Percentiles rank a stretch among this genome's conserved stretches.
phyloP scores from a whole-genome alignment of 139 green algal species.

The Tetradesmus obliquus region DNA sequence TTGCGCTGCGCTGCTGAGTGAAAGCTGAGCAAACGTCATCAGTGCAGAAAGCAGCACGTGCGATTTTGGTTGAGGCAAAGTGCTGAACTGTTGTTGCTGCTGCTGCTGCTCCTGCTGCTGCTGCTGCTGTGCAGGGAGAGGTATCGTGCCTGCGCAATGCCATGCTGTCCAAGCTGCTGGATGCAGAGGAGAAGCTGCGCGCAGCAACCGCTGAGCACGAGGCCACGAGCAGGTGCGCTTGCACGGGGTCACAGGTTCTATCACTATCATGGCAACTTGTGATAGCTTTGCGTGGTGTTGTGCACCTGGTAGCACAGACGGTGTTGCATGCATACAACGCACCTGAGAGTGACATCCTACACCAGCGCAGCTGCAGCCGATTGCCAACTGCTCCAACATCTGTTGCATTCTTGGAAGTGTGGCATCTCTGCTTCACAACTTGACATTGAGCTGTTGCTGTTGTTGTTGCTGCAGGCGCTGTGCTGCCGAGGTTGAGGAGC shows the following conservation, averaged over 20 bases:
- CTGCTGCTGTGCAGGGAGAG: conserved; percentile 34
- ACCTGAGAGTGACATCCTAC: not conserved
- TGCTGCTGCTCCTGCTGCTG: not conserved
- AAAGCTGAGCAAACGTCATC: not conserved
- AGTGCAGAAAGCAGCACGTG: too few relatives aligned
- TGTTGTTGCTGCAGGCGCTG: conserved; percentile 34
- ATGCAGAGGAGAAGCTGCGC: conserved; percentile 37
- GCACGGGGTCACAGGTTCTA: not conserved
- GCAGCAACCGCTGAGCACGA: conserved; percentile 38
- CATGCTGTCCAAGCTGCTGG: conserved; percentile 14
- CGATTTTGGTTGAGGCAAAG: not conserved
- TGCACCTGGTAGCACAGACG: not conserved
- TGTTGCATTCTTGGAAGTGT: not conserved
- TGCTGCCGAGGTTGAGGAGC: conserved; percentile 36
- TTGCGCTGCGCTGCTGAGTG: not conserved
- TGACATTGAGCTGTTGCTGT: not conserved
- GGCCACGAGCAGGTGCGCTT: conserved; percentile 17
- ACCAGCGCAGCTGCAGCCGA: not conserved
- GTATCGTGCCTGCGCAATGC: conserved; percentile 39
- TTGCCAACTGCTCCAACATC: not conserved
- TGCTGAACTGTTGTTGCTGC: not conserved
- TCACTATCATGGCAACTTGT: not conserved
- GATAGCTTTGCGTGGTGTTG: not conserved
- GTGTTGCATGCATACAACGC: not conserved
- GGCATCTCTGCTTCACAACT: not conserved